phyloP scores from a whole-genome alignment of 345 rosid species.

The Pistacia integerrima region DNA sequence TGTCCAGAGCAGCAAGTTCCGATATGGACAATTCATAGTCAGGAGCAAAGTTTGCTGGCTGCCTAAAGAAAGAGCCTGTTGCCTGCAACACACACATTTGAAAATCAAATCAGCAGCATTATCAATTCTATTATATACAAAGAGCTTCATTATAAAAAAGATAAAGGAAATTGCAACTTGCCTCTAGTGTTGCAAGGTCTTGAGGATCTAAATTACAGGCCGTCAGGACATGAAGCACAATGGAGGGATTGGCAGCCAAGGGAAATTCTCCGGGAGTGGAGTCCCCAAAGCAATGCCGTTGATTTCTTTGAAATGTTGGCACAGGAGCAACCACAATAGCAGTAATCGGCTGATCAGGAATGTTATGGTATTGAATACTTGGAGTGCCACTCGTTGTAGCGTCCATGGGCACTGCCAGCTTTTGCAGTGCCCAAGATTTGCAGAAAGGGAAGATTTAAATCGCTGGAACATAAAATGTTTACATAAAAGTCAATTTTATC shows the following conservation, averaged over 20 bases:
- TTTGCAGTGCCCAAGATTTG: constrained; percentile 57
- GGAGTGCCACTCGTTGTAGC: constrained; percentile 81
- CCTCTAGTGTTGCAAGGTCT: constrained; percentile 98
- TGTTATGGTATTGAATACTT: constrained; percentile 59
- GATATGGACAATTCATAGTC: constrained; percentile 75
- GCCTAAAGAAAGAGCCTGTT: constrained; percentile 94
- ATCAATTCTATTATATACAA: constrained; percentile 42
- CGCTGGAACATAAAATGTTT: constrained; percentile 29
- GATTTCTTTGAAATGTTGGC: constrained; percentile 60
- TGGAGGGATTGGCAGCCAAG: constrained; percentile 88
- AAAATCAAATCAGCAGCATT: constrained; percentile 63
- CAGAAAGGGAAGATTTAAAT: constrained; percentile 32
- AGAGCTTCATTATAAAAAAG: constrained; percentile 7
- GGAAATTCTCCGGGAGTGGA: constrained; percentile 97
- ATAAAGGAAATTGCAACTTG: constrained; percentile 39
- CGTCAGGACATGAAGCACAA: constrained; percentile 91
- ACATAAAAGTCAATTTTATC: constrained; percentile 21
- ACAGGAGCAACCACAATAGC: constrained; percentile 53
- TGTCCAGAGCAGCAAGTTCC: constrained; percentile 96
- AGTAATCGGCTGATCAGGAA: constrained; percentile 70
- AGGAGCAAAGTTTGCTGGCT: constrained; percentile 84
- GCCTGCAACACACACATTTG: constrained; percentile 57
- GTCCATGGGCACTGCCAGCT: constrained; percentile 83
- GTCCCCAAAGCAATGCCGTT: constrained; percentile 81
- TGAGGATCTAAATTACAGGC: constrained; percentile 83